Conservation (phyloP, 257 asterid genomes). For the Mitragyna speciosa region DNA sequence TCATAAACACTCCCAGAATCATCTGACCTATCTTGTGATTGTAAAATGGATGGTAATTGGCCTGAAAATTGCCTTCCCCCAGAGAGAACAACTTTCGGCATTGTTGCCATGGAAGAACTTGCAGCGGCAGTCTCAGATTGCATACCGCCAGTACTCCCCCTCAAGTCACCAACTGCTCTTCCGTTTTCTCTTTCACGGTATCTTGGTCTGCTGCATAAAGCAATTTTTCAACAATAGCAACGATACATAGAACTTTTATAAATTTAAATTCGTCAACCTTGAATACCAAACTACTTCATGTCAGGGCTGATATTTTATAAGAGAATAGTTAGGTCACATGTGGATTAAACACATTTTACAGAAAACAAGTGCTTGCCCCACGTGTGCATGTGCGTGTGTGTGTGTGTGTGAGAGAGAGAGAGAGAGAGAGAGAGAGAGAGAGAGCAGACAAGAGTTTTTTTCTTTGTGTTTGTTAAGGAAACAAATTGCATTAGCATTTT, state of each 20-base stretch:
- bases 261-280: neutral
- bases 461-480: neutral
- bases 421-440: neutral
- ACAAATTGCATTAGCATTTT: neutral
- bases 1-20: conserved; percentile 79
- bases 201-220: conserved; percentile 48
- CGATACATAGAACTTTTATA: neutral
- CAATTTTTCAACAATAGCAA: neutral
- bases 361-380: neutral
- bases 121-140: conserved; percentile 44
- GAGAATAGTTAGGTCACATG: neutral
- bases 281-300: neutral
- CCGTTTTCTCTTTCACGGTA: conserved; percentile 84
- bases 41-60: conserved; percentile 71
- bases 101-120: conserved; percentile 26
- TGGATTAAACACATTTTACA: neutral
- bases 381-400: too few relatives aligned
- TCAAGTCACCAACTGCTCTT: conserved; percentile 57
- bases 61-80: conserved; percentile 68
- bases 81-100: conserved; percentile 49
- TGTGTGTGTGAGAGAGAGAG: neutral
- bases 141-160: conserved; percentile 42
- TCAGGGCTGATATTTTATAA: neutral
- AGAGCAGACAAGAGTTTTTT: neutral
- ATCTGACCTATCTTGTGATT: conserved; percentile 78